Percentiles rank a stretch among this genome's conserved stretches.
phyloP scores from a whole-genome alignment of 495 filamentous ascomycete species.

The Podospora pseudocomata region DNA sequence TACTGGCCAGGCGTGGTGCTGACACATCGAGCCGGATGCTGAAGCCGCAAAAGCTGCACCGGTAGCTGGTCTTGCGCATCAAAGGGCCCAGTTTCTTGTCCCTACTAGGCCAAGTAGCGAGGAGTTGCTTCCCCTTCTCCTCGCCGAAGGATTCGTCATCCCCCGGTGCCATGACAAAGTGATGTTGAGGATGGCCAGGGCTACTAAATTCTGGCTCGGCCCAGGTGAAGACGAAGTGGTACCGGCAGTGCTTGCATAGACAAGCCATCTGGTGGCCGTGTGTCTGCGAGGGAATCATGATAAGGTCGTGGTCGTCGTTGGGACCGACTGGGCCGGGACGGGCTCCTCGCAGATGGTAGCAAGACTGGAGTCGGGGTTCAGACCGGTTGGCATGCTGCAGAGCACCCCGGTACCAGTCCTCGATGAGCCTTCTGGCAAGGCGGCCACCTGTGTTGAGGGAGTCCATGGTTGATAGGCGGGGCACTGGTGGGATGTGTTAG shows the following conservation, averaged over 20 bases:
- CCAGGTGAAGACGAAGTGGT: constrained; percentile 31
- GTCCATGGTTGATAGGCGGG: background rate
- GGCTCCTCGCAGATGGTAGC: constrained; percentile 13
- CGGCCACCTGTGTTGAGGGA: constrained; percentile 16
- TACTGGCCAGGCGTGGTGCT: constrained; percentile 48
- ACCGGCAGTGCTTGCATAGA: constrained; percentile 33
- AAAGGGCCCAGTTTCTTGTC: constrained; percentile 6
- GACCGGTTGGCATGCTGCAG: constrained; percentile 4
- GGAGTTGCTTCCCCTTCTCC: constrained; percentile 20
- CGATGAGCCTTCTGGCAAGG: constrained; percentile 25
- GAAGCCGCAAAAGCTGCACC: constrained; percentile 52
- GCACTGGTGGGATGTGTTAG: background rate
- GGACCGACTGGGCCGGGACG: constrained; percentile 7
- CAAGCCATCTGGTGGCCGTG: constrained; percentile 21
- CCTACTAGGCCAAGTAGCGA: constrained; percentile 15
- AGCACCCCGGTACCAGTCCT: constrained; percentile 25
- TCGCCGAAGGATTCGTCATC: background rate
- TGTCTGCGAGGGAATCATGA: constrained; percentile 25
- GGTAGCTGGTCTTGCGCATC: constrained; percentile 40
- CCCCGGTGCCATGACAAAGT: constrained; percentile 20
- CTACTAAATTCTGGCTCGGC: background rate
- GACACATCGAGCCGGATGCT: constrained; percentile 43
- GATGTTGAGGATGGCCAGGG: constrained; percentile 23
- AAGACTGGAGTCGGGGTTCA: background rate
- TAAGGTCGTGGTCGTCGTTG: constrained; percentile 25